These are phyloP conservation scores for Paramecium tetraurelia DNA, from an alignment of 73 alveolate genomes.

Conservation along the genomic window DNA sequence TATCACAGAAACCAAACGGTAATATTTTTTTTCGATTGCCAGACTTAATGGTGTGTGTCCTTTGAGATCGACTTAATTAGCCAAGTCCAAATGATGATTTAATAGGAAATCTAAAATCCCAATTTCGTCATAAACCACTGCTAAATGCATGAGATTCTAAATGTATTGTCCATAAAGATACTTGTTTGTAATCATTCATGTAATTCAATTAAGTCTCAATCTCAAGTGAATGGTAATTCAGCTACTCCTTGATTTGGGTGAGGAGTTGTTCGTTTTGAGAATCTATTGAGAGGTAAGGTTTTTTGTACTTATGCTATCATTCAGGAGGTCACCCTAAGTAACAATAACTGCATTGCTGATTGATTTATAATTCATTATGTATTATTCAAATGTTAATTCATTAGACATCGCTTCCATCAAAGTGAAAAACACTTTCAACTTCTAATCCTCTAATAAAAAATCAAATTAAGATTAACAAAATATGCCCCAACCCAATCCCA, in stretches of 20 bases:
- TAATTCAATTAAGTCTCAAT: background rate
- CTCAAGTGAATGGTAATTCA: background rate
- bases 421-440: background rate
- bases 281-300: background rate
- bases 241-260: background rate
- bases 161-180: background rate
- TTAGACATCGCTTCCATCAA: background rate
- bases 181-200: background rate
- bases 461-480: background rate
- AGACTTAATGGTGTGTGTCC: constrained; percentile 24
- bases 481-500: constrained; percentile 38
- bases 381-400: background rate
- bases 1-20: background rate
- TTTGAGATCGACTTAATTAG: background rate
- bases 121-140: background rate
- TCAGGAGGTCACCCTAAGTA: background rate
- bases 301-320: constrained; percentile 41
- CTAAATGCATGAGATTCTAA: constrained; percentile 14
- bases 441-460: background rate
- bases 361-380: background rate
- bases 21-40: background rate
- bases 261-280: background rate
- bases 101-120: constrained; percentile 10
- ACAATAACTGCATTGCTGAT: background rate
- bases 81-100: background rate